These are phyloP conservation scores for Zanthoxylum bungeanum DNA, from an alignment of 345 rosid species.

Conservation along the genomic window DNA sequence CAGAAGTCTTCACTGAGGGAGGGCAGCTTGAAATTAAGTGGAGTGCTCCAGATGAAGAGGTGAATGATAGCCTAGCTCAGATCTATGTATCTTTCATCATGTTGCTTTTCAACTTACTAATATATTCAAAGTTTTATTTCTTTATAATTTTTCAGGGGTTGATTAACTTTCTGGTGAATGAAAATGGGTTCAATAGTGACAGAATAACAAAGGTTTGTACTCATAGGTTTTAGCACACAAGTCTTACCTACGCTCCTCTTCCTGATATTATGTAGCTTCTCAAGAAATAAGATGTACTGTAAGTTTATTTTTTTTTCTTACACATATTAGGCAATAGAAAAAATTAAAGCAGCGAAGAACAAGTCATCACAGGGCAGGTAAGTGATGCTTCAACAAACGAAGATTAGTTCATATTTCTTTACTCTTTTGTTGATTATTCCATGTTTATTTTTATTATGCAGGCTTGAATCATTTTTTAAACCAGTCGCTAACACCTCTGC, in stretches of 20 bases:
- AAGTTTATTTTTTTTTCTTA: conserved; percentile 1
- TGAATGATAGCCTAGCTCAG: conserved; percentile 18
- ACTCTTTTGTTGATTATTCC: conserved; percentile 4
- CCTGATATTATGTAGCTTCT: conserved; percentile 2
- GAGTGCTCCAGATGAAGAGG: conserved; percentile 90
- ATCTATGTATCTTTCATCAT: conserved; percentile 1
- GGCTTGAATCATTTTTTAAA: conserved; percentile 77
- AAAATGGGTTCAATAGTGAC: conserved; percentile 86
- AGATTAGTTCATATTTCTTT: conserved; percentile 3
- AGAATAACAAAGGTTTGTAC: conserved; percentile 75
- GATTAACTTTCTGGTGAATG: conserved; percentile 69
- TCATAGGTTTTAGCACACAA: not conserved
- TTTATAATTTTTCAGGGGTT: conserved; percentile 50
- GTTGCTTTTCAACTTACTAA: not conserved
- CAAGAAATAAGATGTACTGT: not conserved
- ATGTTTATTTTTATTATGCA: conserved; percentile 23
- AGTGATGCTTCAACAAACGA: conserved; percentile 19
- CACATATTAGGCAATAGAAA: conserved; percentile 66
- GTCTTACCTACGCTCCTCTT: too few species aligned
- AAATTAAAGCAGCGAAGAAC: conserved; percentile 87
- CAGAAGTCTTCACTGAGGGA: conserved; percentile 52
- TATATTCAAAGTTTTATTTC: not conserved
- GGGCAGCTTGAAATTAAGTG: conserved; percentile 79
- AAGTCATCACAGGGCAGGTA: conserved; percentile 96
- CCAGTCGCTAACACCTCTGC: conserved; percentile 54